A percentile compares a stretch with the other conserved stretches of the same genome.
Evolutionary conservation across 148 eudicot genomes (phyloP).

Genomic region (Chenopodium formosanum): DNA sequence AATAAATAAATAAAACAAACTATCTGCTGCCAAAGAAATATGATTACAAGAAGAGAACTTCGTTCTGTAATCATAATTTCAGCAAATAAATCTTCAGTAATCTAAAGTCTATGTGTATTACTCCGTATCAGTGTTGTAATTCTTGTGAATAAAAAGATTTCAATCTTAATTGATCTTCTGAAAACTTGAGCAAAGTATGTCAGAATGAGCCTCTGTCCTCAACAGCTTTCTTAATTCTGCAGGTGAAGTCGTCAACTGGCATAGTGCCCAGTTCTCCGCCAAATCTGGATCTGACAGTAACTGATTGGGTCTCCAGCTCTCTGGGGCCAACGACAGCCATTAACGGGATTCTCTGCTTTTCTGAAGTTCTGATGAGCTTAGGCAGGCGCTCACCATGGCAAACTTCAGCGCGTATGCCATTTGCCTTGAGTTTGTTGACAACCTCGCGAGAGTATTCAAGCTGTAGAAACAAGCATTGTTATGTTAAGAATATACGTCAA

Average conservation of each 20-base stretch:
- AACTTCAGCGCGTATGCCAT: slow-evolving; percentile 75
- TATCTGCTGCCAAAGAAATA: background rate
- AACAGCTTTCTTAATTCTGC: slow-evolving; percentile 47
- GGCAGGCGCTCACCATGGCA: slow-evolving; percentile 91
- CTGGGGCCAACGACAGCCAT: slow-evolving; percentile 92
- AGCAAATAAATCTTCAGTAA: background rate
- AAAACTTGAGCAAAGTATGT: slow-evolving; percentile 9
- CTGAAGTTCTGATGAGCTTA: slow-evolving; percentile 81
- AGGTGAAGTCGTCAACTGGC: slow-evolving; percentile 58
- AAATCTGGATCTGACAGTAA: slow-evolving; percentile 86
- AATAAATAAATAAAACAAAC: background rate
- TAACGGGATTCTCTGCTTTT: slow-evolving; percentile 86
- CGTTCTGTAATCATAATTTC: background rate
- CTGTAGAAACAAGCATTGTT: slow-evolving; percentile 34
- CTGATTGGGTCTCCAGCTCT: slow-evolving; percentile 73
- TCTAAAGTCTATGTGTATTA: background rate
- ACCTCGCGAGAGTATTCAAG: slow-evolving; percentile 71
- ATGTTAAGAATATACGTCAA: background rate
- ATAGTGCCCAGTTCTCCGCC: slow-evolving; percentile 81
- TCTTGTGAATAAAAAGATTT: background rate
- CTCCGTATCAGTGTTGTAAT: background rate
- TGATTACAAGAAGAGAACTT: background rate
- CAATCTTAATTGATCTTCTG: background rate
- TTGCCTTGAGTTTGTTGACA: slow-evolving; percentile 47
- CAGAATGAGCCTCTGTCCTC: slow-evolving; percentile 58